phyloP scores from a whole-genome alignment of 2,329 filamentous ascomycete genomes.

The Penicillium glabrum region DNA sequence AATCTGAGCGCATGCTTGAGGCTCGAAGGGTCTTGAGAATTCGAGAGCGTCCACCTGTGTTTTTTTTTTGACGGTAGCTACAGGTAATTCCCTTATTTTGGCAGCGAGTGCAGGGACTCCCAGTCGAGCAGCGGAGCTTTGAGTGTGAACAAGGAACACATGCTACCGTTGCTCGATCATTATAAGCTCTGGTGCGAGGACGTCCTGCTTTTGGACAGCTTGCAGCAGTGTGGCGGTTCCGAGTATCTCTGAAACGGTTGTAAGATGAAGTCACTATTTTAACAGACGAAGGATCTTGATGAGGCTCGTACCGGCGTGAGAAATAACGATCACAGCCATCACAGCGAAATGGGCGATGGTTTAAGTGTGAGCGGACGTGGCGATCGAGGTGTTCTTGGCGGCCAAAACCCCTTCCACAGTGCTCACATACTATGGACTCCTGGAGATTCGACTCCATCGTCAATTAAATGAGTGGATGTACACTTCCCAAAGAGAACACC shows the following conservation, averaged over 20 bases:
- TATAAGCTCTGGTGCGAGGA: not conserved
- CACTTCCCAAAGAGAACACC: no score
- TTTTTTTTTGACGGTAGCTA: not conserved
- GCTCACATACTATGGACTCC: not conserved
- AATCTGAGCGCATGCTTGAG: not conserved
- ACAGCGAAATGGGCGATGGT: not conserved
- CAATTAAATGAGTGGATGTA: not conserved
- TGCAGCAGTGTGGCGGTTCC: not conserved
- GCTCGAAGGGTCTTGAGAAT: not conserved
- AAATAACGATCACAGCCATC: not conserved
- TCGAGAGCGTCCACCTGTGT: not conserved
- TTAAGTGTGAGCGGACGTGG: not conserved
- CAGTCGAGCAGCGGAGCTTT: not conserved
- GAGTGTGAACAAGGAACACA: not conserved
- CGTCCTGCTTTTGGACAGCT: not conserved
- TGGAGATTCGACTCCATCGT: not conserved
- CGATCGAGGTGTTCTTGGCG: not conserved
- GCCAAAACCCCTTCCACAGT: not conserved
- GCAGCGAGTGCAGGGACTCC: not conserved
- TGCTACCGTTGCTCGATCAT: not conserved
- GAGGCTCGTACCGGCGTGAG: not conserved
- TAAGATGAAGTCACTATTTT: no score
- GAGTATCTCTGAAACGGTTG: not conserved
- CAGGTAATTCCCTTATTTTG: not conserved
- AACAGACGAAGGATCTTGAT: no score